A percentile compares a stretch with the other conserved stretches of the same genome.
These are phyloP conservation scores for Stachybotrys chlorohalonatus DNA, from an alignment of 2,329 filamentous ascomycete genomes.

Conservation along the genomic window DNA sequence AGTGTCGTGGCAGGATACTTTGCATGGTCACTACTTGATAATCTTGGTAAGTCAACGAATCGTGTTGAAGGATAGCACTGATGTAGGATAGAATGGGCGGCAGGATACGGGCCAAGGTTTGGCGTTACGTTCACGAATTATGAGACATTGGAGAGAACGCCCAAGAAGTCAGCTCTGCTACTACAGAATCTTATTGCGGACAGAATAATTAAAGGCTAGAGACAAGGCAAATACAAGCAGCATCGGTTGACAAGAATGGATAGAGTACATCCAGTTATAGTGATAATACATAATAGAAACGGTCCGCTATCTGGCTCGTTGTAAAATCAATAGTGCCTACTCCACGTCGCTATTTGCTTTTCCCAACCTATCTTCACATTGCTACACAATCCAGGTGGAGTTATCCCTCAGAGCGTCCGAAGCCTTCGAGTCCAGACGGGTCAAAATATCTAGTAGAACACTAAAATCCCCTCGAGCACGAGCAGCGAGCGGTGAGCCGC, in stretches of 20 bases:
- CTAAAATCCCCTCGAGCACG: conserved; percentile 28
- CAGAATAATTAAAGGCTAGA: not conserved
- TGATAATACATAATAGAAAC: no score
- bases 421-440: conserved; percentile 31
- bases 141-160: not conserved
- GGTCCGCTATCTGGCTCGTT: no score
- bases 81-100: not conserved
- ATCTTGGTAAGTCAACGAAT: not conserved
- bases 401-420: conserved; percentile 24
- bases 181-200: not conserved
- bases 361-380: not conserved
- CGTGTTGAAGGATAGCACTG: not conserved
- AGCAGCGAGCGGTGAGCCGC: conserved; percentile 23
- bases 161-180: not conserved
- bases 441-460: conserved; percentile 29
- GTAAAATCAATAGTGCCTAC: not conserved
- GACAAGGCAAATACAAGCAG: no score
- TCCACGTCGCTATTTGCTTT: not conserved
- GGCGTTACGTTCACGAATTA: not conserved
- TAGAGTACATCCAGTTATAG: no score
- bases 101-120: not conserved
- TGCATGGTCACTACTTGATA: not conserved
- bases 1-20: not conserved
- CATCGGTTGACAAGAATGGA: no score
- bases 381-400: not conserved